Conservation (phyloP, 805 yeast species). For the Myxozyma geophila region DNA sequence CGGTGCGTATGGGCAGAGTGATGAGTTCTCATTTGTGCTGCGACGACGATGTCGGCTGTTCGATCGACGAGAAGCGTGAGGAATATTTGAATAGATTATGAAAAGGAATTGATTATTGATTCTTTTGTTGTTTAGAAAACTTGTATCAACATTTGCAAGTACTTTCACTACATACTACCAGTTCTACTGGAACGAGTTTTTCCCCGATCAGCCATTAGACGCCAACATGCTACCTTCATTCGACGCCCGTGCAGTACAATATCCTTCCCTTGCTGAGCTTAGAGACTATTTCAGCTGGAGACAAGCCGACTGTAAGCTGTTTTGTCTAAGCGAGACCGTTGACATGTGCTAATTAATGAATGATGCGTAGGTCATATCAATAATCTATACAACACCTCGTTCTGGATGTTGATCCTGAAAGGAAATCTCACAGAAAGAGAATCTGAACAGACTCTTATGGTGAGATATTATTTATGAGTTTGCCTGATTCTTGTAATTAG, state of each 20-base stretch:
- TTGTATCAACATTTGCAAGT: conserved; percentile 80
- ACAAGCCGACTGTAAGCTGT: conserved; percentile 71
- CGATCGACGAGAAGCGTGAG: conserved; percentile 69
- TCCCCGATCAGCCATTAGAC: conserved; percentile 56
- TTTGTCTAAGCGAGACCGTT: background rate
- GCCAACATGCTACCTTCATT: conserved; percentile 74
- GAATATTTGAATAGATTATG: background rate
- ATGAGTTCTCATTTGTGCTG: conserved; percentile 86
- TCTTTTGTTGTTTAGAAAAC: conserved; percentile 62
- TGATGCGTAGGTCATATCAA: conserved; percentile 69
- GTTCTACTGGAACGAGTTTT: conserved; percentile 64
- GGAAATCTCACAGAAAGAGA: conserved; percentile 76
- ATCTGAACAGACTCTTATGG: conserved; percentile 71
- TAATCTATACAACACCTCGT: conserved; percentile 88
- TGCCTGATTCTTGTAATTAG: background rate
- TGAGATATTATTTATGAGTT: conserved; percentile 2
- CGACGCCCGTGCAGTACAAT: conserved; percentile 87
- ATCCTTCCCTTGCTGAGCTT: conserved; percentile 65
- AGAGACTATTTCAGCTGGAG: conserved; percentile 92
- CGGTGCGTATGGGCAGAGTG: conserved; percentile 92
- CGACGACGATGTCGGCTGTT: conserved; percentile 66
- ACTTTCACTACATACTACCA: conserved; percentile 78
- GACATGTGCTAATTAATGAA: background rate
- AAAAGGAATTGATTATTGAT: too few relatives aligned
- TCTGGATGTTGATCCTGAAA: conserved; percentile 79